Evolutionary conservation across 1,284 basidiomycete genomes (phyloP).

Genomic region (Microbotryomycetes sp.): DNA sequence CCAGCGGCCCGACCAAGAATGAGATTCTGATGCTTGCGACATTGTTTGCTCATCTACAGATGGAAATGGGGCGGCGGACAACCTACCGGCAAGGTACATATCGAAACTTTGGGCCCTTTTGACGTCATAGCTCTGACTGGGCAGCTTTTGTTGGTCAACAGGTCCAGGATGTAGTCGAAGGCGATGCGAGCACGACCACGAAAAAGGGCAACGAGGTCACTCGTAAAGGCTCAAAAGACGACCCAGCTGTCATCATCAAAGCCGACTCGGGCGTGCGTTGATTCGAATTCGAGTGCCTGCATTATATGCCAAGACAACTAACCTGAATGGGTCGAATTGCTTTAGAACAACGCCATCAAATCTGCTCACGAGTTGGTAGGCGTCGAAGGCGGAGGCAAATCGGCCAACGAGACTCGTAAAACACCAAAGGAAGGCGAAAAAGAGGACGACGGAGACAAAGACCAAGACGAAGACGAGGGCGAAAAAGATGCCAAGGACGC

Average conservation of each 20-base stretch:
- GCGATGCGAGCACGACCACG: neutral
- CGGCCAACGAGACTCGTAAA: neutral
- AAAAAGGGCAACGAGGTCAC: neutral
- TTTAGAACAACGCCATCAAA: constrained; percentile 29
- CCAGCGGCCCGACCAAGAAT: too few relatives aligned
- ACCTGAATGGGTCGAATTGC: too few relatives aligned
- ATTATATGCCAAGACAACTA: too few relatives aligned
- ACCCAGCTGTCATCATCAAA: constrained; percentile 26
- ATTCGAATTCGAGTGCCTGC: neutral
- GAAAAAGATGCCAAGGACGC: constrained; percentile 13
- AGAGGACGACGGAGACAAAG: neutral
- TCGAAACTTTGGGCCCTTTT: neutral
- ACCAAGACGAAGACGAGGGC: neutral
- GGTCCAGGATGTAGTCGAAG: neutral
- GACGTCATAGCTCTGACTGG: neutral
- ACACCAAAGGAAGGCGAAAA: neutral
- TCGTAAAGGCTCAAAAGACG: constrained; percentile 3
- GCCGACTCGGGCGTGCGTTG: constrained; percentile 18
- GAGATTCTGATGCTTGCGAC: too few relatives aligned
- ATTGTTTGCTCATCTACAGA: neutral
- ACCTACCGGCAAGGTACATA: neutral
- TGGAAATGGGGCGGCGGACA: neutral
- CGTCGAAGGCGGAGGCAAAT: constrained; percentile 4
- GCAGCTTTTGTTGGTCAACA: neutral
- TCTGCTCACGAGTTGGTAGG: constrained; percentile 19